Percentiles rank a stretch among this genome's conserved stretches.
Conservation (phyloP, 2,329 filamentous ascomycete genomes). For the Chaetomium globosum region DNA sequence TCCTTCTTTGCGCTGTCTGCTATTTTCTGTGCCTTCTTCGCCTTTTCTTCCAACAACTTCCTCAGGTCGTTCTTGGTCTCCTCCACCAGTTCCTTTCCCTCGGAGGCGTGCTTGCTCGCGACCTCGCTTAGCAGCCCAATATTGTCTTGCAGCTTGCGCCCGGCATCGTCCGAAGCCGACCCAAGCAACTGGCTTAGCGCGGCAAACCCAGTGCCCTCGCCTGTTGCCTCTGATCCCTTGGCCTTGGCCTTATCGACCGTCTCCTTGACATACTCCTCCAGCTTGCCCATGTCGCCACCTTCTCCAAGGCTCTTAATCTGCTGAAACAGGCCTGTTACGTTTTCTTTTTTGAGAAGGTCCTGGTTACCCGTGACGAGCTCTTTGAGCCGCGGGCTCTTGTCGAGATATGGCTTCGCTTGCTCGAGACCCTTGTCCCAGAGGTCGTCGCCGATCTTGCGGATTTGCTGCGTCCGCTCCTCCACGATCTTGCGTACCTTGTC, state of each 20-base stretch:
- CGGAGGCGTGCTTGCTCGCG: slow-evolving; percentile 67
- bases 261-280: slow-evolving; percentile 64
- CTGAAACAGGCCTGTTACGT: slow-evolving; percentile 64
- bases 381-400: slow-evolving; percentile 77
- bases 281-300: slow-evolving; percentile 60
- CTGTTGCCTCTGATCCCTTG: slow-evolving; percentile 38
- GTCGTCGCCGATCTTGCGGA: slow-evolving; percentile 70
- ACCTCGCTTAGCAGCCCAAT: slow-evolving; percentile 65
- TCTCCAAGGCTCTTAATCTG: slow-evolving; percentile 63
- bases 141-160: slow-evolving; percentile 66
- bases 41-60: slow-evolving; percentile 64
- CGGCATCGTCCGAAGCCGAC: slow-evolving; percentile 62
- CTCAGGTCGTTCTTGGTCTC: slow-evolving; percentile 69
- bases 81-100: slow-evolving; percentile 69
- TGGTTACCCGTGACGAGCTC: slow-evolving; percentile 71
- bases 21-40: slow-evolving; percentile 60
- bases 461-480: slow-evolving; percentile 68
- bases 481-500: slow-evolving; percentile 64
- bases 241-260: slow-evolving; percentile 62
- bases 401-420: slow-evolving; percentile 70
- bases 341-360: slow-evolving; percentile 67
- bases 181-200: slow-evolving; percentile 63
- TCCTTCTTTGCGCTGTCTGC: slow-evolving; percentile 42
- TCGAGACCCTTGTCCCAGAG: slow-evolving; percentile 72
- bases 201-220: slow-evolving; percentile 41